phyloP scores from a whole-genome alignment of 768 basidiomycete species.

The Lactifluus hygrophoroides region DNA sequence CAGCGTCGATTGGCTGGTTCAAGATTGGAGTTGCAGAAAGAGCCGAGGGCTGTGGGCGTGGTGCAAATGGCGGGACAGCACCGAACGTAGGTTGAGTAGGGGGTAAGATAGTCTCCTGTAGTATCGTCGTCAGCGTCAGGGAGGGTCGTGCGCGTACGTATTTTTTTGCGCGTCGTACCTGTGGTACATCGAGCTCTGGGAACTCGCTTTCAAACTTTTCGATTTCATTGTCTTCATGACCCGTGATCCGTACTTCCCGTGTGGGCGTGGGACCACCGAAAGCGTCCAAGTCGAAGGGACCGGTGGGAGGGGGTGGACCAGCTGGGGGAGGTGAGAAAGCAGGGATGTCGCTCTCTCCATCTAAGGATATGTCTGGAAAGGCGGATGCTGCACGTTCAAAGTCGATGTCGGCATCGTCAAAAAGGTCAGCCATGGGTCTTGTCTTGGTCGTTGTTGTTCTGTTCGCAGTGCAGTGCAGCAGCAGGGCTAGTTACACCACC shows the following conservation, averaged over 20 bases:
- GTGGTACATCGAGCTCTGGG: conserved; percentile 60
- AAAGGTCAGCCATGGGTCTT: conserved; percentile 30
- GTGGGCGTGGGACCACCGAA: conserved; percentile 44
- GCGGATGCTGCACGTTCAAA: conserved; percentile 74
- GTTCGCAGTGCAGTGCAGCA: neutral
- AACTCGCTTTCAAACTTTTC: conserved; percentile 82
- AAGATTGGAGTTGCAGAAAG: conserved; percentile 69
- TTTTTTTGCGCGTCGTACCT: conserved; percentile 32
- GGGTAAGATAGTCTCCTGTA: conserved; percentile 16
- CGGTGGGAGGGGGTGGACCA: conserved; percentile 18
- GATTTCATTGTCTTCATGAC: conserved; percentile 59
- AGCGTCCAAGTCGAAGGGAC: conserved; percentile 56
- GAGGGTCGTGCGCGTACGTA: no score
- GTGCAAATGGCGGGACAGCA: conserved; percentile 54
- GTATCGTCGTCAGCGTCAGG: conserved; percentile 17
- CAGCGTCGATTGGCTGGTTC: conserved; percentile 57
- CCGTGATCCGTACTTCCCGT: conserved; percentile 70
- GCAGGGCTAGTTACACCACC: neutral
- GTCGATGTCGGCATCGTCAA: conserved; percentile 53
- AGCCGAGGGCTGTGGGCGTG: conserved; percentile 64
- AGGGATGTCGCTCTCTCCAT: conserved; percentile 52
- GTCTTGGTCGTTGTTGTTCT: neutral
- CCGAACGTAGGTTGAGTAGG: conserved; percentile 36
- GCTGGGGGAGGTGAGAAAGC: conserved; percentile 27
- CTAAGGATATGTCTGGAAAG: conserved; percentile 79